These are phyloP conservation scores for Tricladium varicosporioides DNA, from an alignment of 2,329 filamentous ascomycete species.

Conservation along the genomic window DNA sequence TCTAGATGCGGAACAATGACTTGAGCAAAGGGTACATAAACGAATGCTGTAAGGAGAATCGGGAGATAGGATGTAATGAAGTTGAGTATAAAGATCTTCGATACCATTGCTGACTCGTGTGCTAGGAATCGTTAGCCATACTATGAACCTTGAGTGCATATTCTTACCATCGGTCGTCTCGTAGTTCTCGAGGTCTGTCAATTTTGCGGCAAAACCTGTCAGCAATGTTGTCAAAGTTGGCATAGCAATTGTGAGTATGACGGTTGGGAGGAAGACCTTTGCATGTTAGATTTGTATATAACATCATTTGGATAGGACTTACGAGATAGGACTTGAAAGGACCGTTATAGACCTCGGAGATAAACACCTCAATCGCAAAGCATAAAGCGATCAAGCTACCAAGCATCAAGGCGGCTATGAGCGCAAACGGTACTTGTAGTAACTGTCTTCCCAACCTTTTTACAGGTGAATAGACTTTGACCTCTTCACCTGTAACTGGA, in stretches of 20 bases:
- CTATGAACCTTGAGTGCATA: background rate
- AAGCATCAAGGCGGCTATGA: conserved; percentile 68
- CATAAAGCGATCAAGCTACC: conserved; percentile 81
- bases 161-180: conserved; percentile 69
- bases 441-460: conserved; percentile 63
- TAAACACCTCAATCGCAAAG: conserved; percentile 93
- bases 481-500: conserved; percentile 66
- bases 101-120: conserved; percentile 79
- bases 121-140: conserved; percentile 42
- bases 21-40: conserved; percentile 89
- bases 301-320: conserved; percentile 33
- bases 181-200: conserved; percentile 90
- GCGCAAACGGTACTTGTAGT: conserved; percentile 71
- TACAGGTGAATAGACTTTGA: conserved; percentile 58
- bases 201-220: conserved; percentile 69
- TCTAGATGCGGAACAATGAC: conserved; percentile 83
- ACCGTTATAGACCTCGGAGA: conserved; percentile 89
- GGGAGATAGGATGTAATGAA: conserved; percentile 95
- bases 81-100: conserved; percentile 94
- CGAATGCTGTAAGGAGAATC: conserved; percentile 87
- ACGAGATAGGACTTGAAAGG: conserved; percentile 84
- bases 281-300: conserved; percentile 14
- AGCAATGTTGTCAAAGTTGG: conserved; percentile 76
- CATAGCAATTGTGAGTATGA: conserved; percentile 78
- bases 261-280: conserved; percentile 81